These are phyloP conservation scores for Trypanosoma platydactyli DNA, from an alignment of 208 protist species.

Conservation along the genomic window DNA sequence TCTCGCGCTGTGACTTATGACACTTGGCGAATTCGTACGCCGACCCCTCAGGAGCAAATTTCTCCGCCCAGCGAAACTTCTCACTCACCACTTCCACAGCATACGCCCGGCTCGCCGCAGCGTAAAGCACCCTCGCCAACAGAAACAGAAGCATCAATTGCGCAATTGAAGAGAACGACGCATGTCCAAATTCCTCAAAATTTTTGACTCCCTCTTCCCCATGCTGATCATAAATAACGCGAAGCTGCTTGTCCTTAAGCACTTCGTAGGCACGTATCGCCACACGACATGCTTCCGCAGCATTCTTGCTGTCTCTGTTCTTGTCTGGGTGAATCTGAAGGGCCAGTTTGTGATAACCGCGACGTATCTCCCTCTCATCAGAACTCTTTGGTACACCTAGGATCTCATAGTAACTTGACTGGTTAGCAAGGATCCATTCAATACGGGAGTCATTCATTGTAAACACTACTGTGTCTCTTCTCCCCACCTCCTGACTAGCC, in stretches of 20 bases:
- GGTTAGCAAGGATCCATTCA: slow-evolving; percentile 37
- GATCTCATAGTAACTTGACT: slow-evolving; percentile 39
- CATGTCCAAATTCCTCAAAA: neutral
- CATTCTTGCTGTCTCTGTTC: slow-evolving; percentile 39
- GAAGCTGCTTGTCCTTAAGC: slow-evolving; percentile 83
- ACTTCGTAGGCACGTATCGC: slow-evolving; percentile 94
- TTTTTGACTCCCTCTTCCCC: slow-evolving; percentile 20
- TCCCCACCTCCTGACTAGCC: no score
- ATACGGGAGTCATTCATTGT: slow-evolving; percentile 20
- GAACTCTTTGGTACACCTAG: slow-evolving; percentile 28
- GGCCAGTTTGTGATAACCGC: slow-evolving; percentile 45
- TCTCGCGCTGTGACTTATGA: neutral
- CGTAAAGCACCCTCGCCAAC: neutral
- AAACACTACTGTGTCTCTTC: neutral
- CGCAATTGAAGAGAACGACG: neutral
- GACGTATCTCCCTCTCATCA: slow-evolving; percentile 30
- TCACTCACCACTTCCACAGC: slow-evolving; percentile 6
- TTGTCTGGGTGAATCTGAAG: slow-evolving; percentile 66
- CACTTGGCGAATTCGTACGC: slow-evolving; percentile 11
- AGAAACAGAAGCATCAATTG: neutral
- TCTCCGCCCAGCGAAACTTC: slow-evolving; percentile 3
- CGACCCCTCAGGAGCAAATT: neutral
- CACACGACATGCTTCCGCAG: slow-evolving; percentile 43
- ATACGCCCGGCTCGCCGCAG: neutral
- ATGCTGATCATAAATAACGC: slow-evolving; percentile 87